phyloP scores from a whole-genome alignment of 345 rosid genomes.

The Orychophragmus violaceus region DNA sequence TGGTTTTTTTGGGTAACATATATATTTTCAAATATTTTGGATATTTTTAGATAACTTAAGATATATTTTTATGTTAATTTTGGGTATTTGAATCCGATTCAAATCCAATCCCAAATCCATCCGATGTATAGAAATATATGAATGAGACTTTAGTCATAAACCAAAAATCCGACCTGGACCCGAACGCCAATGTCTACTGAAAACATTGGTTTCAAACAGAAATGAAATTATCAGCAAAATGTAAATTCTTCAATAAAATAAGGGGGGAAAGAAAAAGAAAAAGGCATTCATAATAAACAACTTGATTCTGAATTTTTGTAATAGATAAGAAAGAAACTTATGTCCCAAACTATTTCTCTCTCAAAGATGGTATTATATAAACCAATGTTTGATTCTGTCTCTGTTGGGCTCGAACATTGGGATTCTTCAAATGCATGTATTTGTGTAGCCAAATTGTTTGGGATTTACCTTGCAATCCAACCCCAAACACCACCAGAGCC shows the following conservation, averaged over 20 bases:
- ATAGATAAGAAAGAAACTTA: not conserved
- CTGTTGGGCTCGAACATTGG: not conserved
- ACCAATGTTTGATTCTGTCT: not conserved
- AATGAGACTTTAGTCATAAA: no score
- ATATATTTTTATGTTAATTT: no score
- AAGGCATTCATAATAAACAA: not conserved
- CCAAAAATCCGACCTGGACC: no score
- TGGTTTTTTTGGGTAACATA: no score
- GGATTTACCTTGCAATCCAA: constrained; percentile 52
- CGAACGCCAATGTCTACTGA: no score
- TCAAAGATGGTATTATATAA: constrained; percentile 12
- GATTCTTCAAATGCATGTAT: not conserved
- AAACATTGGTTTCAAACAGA: not conserved
- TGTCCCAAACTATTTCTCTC: not conserved
- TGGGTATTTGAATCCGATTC: no score
- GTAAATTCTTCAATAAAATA: not conserved
- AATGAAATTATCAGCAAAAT: not conserved
- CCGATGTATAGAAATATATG: no score
- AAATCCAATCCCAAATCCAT: no score
- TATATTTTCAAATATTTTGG: no score
- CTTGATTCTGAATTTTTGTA: constrained; percentile 2
- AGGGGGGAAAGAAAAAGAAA: not conserved
- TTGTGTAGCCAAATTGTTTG: not conserved
- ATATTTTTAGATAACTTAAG: no score
- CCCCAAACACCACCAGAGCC: constrained; percentile 83